Conservation (phyloP, 495 filamentous ascomycete species). For the Cryomyces minteri region DNA sequence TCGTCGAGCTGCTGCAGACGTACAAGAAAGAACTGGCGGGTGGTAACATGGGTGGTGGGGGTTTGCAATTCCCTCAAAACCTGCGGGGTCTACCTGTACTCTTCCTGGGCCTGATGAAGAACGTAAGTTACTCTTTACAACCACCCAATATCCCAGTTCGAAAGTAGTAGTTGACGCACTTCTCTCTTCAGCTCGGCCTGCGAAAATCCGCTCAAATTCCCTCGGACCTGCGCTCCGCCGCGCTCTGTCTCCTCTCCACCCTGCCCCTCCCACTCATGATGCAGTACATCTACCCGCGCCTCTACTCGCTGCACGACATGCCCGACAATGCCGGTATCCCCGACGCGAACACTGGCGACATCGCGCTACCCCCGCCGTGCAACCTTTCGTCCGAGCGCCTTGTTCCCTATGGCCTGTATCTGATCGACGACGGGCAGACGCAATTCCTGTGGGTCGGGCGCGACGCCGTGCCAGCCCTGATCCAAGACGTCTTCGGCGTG, state of each 20-base stretch:
- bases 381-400: constrained; percentile 80
- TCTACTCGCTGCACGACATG: constrained; percentile 96
- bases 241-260: constrained; percentile 82
- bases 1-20: constrained; percentile 82
- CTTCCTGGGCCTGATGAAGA: constrained; percentile 89
- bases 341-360: constrained; percentile 70
- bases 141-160: background rate
- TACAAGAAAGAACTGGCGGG: constrained; percentile 95
- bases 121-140: constrained; percentile 31
- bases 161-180: constrained; percentile 12
- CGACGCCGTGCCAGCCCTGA: constrained; percentile 77
- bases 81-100: constrained; percentile 71
- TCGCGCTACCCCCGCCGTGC: constrained; percentile 61
- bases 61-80: constrained; percentile 86
- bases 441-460: constrained; percentile 96
- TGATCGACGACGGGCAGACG: constrained; percentile 93
- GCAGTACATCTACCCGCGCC: constrained; percentile 88
- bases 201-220: constrained; percentile 93
- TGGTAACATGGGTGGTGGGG: constrained; percentile 82
- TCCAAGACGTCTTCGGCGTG: constrained; percentile 78
- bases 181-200: constrained; percentile 50
- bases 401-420: constrained; percentile 86
- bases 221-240: constrained; percentile 83
- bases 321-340: constrained; percentile 81
- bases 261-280: constrained; percentile 81